Evolutionary conservation across 2,329 filamentous ascomycete genomes (phyloP), one percentile per base, ranked within the genome.

Genomic region (Plectosphaerella cucumerina): DNA sequence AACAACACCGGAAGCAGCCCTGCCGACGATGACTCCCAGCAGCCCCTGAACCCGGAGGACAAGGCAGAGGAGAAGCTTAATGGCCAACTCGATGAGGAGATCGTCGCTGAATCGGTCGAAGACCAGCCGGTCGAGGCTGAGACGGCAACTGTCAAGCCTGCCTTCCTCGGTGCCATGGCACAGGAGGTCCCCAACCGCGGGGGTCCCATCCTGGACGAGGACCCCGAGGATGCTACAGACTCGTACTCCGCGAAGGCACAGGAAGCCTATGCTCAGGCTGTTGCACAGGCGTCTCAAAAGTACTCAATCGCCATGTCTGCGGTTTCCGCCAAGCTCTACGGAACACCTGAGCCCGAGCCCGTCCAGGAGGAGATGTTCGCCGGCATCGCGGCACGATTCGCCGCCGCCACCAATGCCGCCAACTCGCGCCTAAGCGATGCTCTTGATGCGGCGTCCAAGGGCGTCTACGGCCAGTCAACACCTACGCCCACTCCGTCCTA

Each of bases 321-420:
- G 22, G 74, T 88, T 2, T 89, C 86, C 1, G 79, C 75, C 4
- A 80, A 89, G 59, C 77, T 90, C 37, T 83, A 81, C 23, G 87
- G 86, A 31, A 84, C 84, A 1, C 81, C 86, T 1, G 81, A 87
- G 60, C 87, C 88, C 8, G 77, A 81, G 4, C 55, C 55, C 5
- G 50, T 46, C 23, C 84, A 90, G 54, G 75, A 89, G 58, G 75
- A 89, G 54, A 79, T 90, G 64, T 71, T 89, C 12, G 79, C 85
- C 9, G 88, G 86, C 0, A 80, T 88, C 10, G 84, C 85, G 9
- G 78, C 75, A 6, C 86, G 81, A 2, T 91, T 90, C 62, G 85
- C 85, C 33, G 78, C 79, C 31, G 85, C 86, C 2, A 63, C 87
- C 15, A 76, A 75, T 1, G 78, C 78, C 5, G 87, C 87, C 12